Percentiles rank a stretch among this genome's conserved stretches.
phyloP scores from a whole-genome alignment of 108 stramenopile genomes.

The Ochromonas danica region DNA sequence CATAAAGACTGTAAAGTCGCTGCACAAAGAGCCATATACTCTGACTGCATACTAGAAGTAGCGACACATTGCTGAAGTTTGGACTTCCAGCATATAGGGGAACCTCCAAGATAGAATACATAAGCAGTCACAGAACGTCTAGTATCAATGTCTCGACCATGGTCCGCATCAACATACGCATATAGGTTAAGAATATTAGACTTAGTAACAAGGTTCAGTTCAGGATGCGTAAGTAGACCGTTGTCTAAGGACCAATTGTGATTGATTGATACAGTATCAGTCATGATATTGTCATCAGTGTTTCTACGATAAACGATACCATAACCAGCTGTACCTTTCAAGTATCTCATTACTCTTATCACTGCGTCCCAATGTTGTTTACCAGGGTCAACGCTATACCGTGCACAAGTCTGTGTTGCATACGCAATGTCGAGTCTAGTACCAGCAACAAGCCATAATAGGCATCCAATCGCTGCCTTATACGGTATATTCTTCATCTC shows the following conservation, averaged over 20 bases:
- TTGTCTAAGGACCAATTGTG: slow-evolving; percentile 15
- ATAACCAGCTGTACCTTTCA: slow-evolving; percentile 29
- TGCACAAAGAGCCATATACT: slow-evolving; percentile 30
- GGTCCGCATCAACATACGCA: slow-evolving; percentile 33
- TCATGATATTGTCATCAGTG: slow-evolving; percentile 18
- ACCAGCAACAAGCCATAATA: slow-evolving; percentile 22
- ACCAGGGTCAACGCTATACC: neutral
- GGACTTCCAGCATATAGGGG: slow-evolving; percentile 34
- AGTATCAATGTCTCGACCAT: slow-evolving; percentile 34
- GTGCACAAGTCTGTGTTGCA: neutral
- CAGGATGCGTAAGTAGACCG: slow-evolving; percentile 13
- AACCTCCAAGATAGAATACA: slow-evolving; percentile 20
- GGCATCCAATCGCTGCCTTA: slow-evolving; percentile 8
- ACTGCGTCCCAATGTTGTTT: slow-evolving; percentile 28
- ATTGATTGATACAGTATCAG: slow-evolving; percentile 24
- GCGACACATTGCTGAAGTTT: slow-evolving; percentile 10
- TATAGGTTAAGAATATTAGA: slow-evolving; percentile 10
- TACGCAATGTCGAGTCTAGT: slow-evolving; percentile 32
- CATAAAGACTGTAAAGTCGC: slow-evolving; percentile 21
- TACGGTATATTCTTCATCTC: neutral
- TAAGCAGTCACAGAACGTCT: slow-evolving; percentile 30
- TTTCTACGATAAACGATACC: slow-evolving; percentile 24
- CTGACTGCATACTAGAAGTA: slow-evolving; percentile 27
- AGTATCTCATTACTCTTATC: neutral
- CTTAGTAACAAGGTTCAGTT: slow-evolving; percentile 19